A percentile compares a stretch with the other conserved stretches of the same genome.
Evolutionary conservation across 371 early-diverging fungal genomes (phyloP).

Genomic region (Mucor irregularis): DNA sequence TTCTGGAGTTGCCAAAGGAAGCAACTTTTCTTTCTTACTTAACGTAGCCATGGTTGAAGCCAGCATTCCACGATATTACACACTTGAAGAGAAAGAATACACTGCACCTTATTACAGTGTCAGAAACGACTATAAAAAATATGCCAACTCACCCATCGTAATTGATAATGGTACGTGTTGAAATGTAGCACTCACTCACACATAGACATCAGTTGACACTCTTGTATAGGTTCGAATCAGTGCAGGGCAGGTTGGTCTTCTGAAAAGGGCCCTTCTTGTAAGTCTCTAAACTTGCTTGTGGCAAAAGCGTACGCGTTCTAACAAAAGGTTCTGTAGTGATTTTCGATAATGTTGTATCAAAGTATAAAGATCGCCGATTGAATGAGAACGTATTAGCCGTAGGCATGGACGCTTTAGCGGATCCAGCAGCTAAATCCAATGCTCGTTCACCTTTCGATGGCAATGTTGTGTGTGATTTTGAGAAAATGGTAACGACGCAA

Average conservation of each 20-base stretch:
- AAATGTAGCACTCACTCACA: background rate
- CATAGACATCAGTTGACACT: background rate
- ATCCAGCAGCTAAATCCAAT: slow-evolving; percentile 67
- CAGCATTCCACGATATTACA: slow-evolving; percentile 26
- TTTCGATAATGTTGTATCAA: slow-evolving; percentile 82
- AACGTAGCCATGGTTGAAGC: slow-evolving; percentile 39
- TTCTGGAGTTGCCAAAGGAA: too few relatives aligned
- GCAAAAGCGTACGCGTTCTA: background rate
- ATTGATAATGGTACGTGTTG: slow-evolving; percentile 63
- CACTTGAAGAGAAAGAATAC: slow-evolving; percentile 34
- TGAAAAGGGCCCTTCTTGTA: slow-evolving; percentile 64
- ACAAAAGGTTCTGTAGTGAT: slow-evolving; percentile 48
- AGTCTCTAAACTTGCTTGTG: slow-evolving; percentile 5
- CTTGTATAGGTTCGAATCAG: slow-evolving; percentile 65
- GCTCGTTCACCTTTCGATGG: slow-evolving; percentile 78
- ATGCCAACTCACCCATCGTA: slow-evolving; percentile 53
- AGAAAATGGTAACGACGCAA: slow-evolving; percentile 58
- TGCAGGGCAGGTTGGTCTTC: slow-evolving; percentile 86
- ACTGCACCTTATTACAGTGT: slow-evolving; percentile 17
- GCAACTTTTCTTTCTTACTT: too few relatives aligned
- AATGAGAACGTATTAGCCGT: slow-evolving; percentile 63
- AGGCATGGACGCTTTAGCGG: slow-evolving; percentile 76
- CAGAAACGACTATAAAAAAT: slow-evolving; percentile 23
- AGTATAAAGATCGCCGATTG: slow-evolving; percentile 76
- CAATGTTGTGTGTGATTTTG: slow-evolving; percentile 68